These are phyloP conservation scores for Phaffia tasmanica DNA, from an alignment of 768 basidiomycete genomes.

Conservation along the genomic window DNA sequence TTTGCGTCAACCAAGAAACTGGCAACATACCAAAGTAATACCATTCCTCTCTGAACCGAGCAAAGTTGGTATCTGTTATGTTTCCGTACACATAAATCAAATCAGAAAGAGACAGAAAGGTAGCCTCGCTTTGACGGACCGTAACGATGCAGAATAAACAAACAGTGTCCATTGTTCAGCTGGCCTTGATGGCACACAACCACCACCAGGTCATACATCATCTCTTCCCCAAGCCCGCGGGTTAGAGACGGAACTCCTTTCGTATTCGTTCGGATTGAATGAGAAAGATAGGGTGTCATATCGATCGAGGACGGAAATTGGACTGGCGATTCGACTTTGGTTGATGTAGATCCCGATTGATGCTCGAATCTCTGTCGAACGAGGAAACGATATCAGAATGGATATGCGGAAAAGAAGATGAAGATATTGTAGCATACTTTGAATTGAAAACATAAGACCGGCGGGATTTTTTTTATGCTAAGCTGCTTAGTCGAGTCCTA, in stretches of 20 bases:
- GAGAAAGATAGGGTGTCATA: conserved; percentile 75
- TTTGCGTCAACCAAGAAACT: neutral
- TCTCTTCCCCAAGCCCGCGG: conserved; percentile 23
- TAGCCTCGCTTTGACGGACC: neutral
- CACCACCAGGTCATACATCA: conserved; percentile 86
- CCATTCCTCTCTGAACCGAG: conserved; percentile 84
- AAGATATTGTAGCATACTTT: conserved; percentile 49
- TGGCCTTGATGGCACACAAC: conserved; percentile 92
- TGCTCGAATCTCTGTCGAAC: conserved; percentile 78
- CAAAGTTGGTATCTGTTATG: conserved; percentile 56
- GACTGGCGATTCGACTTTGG: conserved; percentile 74
- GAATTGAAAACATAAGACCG: conserved; percentile 86
- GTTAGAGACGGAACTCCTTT: conserved; percentile 43
- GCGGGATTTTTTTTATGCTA: conserved; percentile 71
- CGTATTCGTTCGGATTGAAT: conserved; percentile 19
- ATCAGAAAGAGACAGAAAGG: neutral
- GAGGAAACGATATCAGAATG: neutral
- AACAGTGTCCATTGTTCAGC: conserved; percentile 79
- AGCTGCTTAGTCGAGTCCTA: conserved; percentile 75
- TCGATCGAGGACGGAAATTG: conserved; percentile 72
- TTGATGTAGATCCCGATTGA: conserved; percentile 44
- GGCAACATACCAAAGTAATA: conserved; percentile 39
- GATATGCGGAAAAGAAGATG: neutral
- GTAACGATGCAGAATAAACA: neutral
- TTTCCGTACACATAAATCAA: neutral